A percentile compares a stretch with the other conserved stretches of the same genome.
phyloP scores from a whole-genome alignment of 1,284 basidiomycete species.

The Malassezia brasiliensis region DNA sequence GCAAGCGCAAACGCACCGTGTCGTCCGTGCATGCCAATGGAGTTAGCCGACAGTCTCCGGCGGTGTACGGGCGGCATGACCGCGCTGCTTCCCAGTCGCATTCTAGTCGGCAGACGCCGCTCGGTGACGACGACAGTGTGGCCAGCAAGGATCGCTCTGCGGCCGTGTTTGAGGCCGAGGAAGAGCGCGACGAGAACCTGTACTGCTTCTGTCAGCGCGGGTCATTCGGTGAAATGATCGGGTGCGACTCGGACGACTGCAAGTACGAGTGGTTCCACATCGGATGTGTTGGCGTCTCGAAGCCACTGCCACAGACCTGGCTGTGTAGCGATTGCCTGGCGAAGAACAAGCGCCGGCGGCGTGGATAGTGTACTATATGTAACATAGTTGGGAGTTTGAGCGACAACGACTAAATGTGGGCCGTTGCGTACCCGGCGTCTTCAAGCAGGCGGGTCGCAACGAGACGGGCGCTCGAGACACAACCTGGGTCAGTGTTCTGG shows the following conservation, averaged over 20 bases:
- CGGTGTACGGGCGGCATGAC: neutral
- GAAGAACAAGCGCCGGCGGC: conserved; percentile 15
- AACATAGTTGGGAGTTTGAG: neutral
- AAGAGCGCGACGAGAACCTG: conserved; percentile 37
- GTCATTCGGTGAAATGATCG: conserved; percentile 45
- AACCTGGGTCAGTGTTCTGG: neutral
- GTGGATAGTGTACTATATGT: conserved; percentile 12
- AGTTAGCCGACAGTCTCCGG: neutral
- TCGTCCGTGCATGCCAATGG: neutral
- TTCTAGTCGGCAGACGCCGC: neutral
- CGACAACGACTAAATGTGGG: neutral
- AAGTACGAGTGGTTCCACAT: conserved; percentile 48
- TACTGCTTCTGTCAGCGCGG: conserved; percentile 47
- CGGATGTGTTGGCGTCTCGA: conserved; percentile 43
- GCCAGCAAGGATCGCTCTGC: neutral
- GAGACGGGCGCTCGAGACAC: conserved; percentile 20
- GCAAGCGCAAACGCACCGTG: conserved; percentile 1
- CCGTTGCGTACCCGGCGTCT: neutral
- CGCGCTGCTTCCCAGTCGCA: neutral
- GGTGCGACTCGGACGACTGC: conserved; percentile 39
- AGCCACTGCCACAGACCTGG: conserved; percentile 45
- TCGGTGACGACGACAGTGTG: neutral
- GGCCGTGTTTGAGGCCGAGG: conserved; percentile 10
- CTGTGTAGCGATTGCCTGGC: conserved; percentile 17
- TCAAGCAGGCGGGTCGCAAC: conserved; percentile 12